Evolutionary conservation across 495 filamentous ascomycete genomes (phyloP).

Genomic region (Penicillium odoratum): DNA sequence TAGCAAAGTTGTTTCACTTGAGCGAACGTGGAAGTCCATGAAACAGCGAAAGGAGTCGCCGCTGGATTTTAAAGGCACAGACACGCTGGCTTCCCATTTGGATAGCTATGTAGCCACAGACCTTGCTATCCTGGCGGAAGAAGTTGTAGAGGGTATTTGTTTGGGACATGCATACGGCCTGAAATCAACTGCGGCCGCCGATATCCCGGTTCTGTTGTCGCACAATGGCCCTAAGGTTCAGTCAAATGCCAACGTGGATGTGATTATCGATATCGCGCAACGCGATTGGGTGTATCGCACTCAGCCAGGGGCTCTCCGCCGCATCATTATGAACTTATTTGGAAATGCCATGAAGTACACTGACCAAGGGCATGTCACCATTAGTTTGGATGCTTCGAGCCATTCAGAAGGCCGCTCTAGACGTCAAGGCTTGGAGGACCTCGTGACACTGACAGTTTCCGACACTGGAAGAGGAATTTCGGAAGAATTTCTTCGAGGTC

Average conservation of each 20-base stretch:
- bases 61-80: slow-evolving; percentile 32
- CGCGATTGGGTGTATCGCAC: slow-evolving; percentile 63
- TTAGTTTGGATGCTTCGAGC: slow-evolving; percentile 54
- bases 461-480: slow-evolving; percentile 77
- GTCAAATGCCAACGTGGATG: slow-evolving; percentile 43
- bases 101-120: slow-evolving; percentile 49
- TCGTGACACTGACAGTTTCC: slow-evolving; percentile 54
- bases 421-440: slow-evolving; percentile 35
- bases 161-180: slow-evolving; percentile 51
- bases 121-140: slow-evolving; percentile 44
- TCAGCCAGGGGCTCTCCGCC: slow-evolving; percentile 70
- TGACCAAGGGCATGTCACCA: slow-evolving; percentile 60
- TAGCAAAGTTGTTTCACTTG: slow-evolving; percentile 64
- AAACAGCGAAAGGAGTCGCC: slow-evolving; percentile 33
- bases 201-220: slow-evolving; percentile 25
- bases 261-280: slow-evolving; percentile 64
- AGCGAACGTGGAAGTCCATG: slow-evolving; percentile 44
- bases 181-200: slow-evolving; percentile 28
- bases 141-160: slow-evolving; percentile 53
- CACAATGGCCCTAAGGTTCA: slow-evolving; percentile 10
- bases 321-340: slow-evolving; percentile 79
- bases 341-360: slow-evolving; percentile 86
- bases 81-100: slow-evolving; percentile 39
- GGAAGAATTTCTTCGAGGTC: slow-evolving; percentile 67
- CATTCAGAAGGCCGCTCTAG: slow-evolving; percentile 35